A percentile compares a stretch with the other conserved stretches of the same genome.
Evolutionary conservation across 495 filamentous ascomycete genomes (phyloP).

Genomic region (Haplographium delicatum): DNA sequence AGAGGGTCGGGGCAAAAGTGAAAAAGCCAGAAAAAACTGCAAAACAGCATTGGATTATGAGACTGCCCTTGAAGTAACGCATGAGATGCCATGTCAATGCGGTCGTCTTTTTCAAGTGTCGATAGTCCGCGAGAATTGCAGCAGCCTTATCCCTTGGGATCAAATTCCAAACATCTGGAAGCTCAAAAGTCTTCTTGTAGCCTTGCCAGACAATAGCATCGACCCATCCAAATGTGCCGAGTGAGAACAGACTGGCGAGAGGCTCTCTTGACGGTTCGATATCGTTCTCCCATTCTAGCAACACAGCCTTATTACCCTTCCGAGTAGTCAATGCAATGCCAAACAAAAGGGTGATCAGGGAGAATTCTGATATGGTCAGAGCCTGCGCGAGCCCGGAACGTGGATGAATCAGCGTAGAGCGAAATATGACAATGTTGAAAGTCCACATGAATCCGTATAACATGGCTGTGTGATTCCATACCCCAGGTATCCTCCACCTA

Average conservation of each 20-base stretch:
- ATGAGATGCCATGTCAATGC: slow-evolving; percentile 74
- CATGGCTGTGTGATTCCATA: slow-evolving; percentile 90
- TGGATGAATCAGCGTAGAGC: slow-evolving; percentile 80
- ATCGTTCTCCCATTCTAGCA: slow-evolving; percentile 79
- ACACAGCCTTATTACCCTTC: slow-evolving; percentile 85
- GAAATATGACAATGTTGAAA: slow-evolving; percentile 68
- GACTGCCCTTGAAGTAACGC: slow-evolving; percentile 72
- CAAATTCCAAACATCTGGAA: slow-evolving; percentile 88
- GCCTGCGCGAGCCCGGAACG: slow-evolving; percentile 51
- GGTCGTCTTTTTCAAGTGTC: slow-evolving; percentile 78
- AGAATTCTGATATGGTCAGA: slow-evolving; percentile 65
- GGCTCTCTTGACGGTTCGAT: slow-evolving; percentile 83
- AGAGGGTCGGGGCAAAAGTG: slow-evolving; percentile 84
- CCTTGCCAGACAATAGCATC: slow-evolving; percentile 85
- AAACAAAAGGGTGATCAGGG: slow-evolving; percentile 65
- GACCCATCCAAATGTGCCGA: slow-evolving; percentile 87
- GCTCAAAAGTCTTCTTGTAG: slow-evolving; percentile 78
- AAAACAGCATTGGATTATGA: slow-evolving; percentile 76
- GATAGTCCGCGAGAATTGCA: slow-evolving; percentile 70
- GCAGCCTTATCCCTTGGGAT: slow-evolving; percentile 82
- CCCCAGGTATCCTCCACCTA: slow-evolving; percentile 58
- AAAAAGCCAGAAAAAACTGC: slow-evolving; percentile 72
- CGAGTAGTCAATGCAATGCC: slow-evolving; percentile 73
- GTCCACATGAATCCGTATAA: slow-evolving; percentile 86
- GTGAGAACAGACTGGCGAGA: slow-evolving; percentile 78